These are phyloP conservation scores for Vararia minispora DNA, from an alignment of 768 basidiomycete genomes.

Conservation along the genomic window DNA sequence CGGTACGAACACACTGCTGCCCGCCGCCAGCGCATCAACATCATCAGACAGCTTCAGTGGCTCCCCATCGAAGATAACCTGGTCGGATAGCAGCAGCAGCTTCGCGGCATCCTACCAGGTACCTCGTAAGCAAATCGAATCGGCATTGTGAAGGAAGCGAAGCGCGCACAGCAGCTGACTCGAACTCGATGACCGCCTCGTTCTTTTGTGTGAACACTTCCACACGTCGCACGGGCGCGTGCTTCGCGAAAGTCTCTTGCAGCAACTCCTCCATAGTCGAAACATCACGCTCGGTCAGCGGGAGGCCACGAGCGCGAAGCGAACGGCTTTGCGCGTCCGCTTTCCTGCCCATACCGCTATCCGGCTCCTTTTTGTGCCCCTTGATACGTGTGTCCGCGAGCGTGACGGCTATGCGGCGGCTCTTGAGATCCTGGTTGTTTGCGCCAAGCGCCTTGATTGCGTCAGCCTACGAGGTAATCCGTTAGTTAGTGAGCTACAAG, in stretches of 20 bases:
- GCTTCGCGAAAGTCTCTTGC: constrained; percentile 82
- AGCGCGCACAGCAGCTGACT: constrained; percentile 48
- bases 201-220: constrained; percentile 55
- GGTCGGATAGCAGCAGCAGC: constrained; percentile 58
- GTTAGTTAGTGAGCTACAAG: background rate
- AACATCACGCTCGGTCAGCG: too few relatives aligned
- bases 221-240: constrained; percentile 56
- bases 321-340: constrained; percentile 59
- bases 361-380: constrained; percentile 25
- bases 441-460: constrained; percentile 63
- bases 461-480: constrained; percentile 29
- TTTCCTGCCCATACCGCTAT: constrained; percentile 43
- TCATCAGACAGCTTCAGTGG: constrained; percentile 52
- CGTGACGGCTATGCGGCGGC: constrained; percentile 82
- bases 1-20: constrained; percentile 48
- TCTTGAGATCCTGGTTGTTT: constrained; percentile 84
- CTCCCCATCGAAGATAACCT: constrained; percentile 58
- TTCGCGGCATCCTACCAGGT: constrained; percentile 68
- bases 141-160: background rate
- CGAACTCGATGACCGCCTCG: constrained; percentile 57
- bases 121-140: background rate
- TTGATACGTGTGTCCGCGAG: constrained; percentile 57
- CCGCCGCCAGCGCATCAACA: constrained; percentile 22
- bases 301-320: constrained; percentile 67
- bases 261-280: constrained; percentile 88